Base-by-base conservation (phyloP, 371 early-diverging fungal species). In the Lichtheimia corymbifera region DNA sequence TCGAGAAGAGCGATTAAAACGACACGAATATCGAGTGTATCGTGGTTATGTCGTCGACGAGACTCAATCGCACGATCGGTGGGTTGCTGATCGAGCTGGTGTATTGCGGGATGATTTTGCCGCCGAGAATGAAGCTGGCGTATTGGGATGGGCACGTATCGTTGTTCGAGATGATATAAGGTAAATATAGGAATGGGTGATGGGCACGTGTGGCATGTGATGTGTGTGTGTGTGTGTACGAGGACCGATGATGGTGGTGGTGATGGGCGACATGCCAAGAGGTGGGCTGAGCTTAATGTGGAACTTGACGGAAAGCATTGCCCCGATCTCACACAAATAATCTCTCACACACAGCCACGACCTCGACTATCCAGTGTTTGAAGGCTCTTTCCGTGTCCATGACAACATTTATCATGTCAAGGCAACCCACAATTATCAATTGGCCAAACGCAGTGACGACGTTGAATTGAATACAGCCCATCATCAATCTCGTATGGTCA, bases 81-180 rank as follows among this genome's bases (percentile, higher is more conserved):
- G 80, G 80, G 17, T 59, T 18, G 69, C 49, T 43, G 72, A 72
- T 56, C 65, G 63, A 53, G 66, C 72, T 17, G 77, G 74, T 41
- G 57, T 75, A 43, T 58, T 59, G 42, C 65, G 72, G 28, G 70
- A 73, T 17, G 68, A 69, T 20, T 64, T 63, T 49, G 40, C 61
- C 9, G 65, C 66, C 30, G 66, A 75, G 35, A 42, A 66, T 40
- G 70, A 75, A 18, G 59, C 62, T 14, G 77, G 77, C 28, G 71
- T 82, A 17, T 54, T 82, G 3, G 89, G 89, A 5, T 92, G 90
- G 90, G 92, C 86, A 27, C 83, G 92, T 18, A 80, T 92, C 50
- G 66, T 81, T 9, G 71, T 91, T 22, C 79, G 84, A 18, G 71
- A 84, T 35, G 84, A 85, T 59, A 70, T 79, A 6, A 70, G 62